Conservation (phyloP, 495 filamentous ascomycete genomes). For the Aspergillus olivimuriae region DNA sequence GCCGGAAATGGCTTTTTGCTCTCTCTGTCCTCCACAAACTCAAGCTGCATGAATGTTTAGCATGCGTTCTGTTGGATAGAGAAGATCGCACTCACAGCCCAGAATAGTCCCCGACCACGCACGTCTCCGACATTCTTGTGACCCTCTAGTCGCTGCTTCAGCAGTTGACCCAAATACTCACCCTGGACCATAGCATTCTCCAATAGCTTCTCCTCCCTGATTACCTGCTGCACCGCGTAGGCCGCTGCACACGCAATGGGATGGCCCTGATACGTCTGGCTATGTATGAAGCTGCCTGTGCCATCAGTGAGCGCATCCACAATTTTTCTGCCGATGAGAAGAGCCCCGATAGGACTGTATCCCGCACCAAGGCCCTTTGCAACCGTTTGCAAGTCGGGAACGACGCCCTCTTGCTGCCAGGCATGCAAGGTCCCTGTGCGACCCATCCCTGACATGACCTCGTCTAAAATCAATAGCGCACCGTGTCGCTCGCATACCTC, state of each 20-base stretch:
- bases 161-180: slow-evolving; percentile 26
- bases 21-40: slow-evolving; percentile 48
- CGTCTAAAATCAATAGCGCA: slow-evolving; percentile 58
- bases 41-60: slow-evolving; percentile 30
- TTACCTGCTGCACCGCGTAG: slow-evolving; percentile 39
- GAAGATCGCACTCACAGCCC: slow-evolving; percentile 33
- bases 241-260: slow-evolving; percentile 44
- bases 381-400: slow-evolving; percentile 54
- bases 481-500: slow-evolving; percentile 54
- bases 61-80: background rate
- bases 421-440: slow-evolving; percentile 56
- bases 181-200: slow-evolving; percentile 42
- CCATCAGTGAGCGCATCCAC: slow-evolving; percentile 45
- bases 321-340: slow-evolving; percentile 47
- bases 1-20: slow-evolving; percentile 47
- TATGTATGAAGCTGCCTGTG: slow-evolving; percentile 41
- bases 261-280: slow-evolving; percentile 51
- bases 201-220: slow-evolving; percentile 36
- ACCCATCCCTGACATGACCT: slow-evolving; percentile 71
- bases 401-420: slow-evolving; percentile 53
- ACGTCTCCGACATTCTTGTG: slow-evolving; percentile 47
- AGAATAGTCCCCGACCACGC: slow-evolving; percentile 46
- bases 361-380: slow-evolving; percentile 59
- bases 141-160: slow-evolving; percentile 29
- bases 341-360: slow-evolving; percentile 50